Conservation (phyloP, 768 basidiomycete species). For the Boletus subcaerulescens region DNA sequence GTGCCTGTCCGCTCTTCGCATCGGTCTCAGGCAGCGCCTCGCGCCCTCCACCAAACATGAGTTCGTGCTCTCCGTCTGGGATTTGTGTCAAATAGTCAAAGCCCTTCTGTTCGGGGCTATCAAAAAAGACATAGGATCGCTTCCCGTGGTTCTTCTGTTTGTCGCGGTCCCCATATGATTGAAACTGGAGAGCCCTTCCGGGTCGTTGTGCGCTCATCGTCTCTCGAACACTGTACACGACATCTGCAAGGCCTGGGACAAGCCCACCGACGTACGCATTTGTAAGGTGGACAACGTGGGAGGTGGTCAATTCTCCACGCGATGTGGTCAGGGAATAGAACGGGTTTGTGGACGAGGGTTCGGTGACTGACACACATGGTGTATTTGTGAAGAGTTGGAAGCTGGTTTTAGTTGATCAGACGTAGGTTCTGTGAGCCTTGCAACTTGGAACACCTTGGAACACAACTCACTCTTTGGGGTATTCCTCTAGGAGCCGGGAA, state of each 20-base stretch:
- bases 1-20: constrained; percentile 1
- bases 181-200: constrained; percentile 34
- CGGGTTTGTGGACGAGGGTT: constrained; percentile 18
- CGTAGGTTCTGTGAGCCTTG: not conserved
- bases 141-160: constrained; percentile 33
- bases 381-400: constrained; percentile 46
- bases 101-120: constrained; percentile 34
- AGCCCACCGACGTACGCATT: constrained; percentile 51
- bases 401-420: constrained; percentile 7
- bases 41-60: constrained; percentile 70
- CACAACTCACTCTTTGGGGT: constrained; percentile 37
- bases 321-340: constrained; percentile 42
- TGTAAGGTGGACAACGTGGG: constrained; percentile 51
- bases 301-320: constrained; percentile 38
- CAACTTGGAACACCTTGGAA: constrained; percentile 7
- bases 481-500: constrained; percentile 46
- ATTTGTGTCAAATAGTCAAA: constrained; percentile 74
- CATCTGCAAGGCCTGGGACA: constrained; percentile 39
- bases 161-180: not conserved
- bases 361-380: constrained; percentile 37
- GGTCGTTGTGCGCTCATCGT: constrained; percentile 66
- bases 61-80: constrained; percentile 39
- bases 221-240: constrained; percentile 39
- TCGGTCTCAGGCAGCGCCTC: constrained; percentile 21
- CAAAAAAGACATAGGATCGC: constrained; percentile 61